Evolutionary conservation across 805 yeast genomes (phyloP), one percentile per base, ranked within the genome.

Genomic region (Saccharomycopsis sp.): DNA sequence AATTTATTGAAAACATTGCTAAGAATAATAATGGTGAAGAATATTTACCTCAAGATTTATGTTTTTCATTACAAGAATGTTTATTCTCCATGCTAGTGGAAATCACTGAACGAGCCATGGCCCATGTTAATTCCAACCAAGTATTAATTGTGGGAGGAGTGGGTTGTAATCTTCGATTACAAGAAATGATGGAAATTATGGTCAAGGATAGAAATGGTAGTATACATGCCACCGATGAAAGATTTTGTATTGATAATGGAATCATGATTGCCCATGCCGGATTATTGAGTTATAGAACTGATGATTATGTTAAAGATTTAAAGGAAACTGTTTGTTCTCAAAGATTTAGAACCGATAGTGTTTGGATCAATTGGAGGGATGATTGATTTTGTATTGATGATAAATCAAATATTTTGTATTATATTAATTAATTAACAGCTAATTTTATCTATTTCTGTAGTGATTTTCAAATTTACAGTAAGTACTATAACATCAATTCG

Each of bases 231-330:
- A 92, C 98, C 0, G 98, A 92, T 59, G 97, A 92, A 55, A 63
- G 97, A 44, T 89, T 92, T 56, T 92, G 98, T 61, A 92, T 92
- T 33, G 98, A 92, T 57, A 92, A 92, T 54, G 98, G 98, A 9
- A 92, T 89, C 29, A 92, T 92, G 98, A 92, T 92, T 52, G 98
- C 98, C 0, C 98, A 92, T 54, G 97, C 98, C 0, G 98, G 98
- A 0, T 63, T 92, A 36, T 58, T 92, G 44, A 84, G 82, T 39
- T 87, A 76, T 54, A 67, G 97, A 51, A 81, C 79, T 69, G 96
- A 96, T 1, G 76, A 74, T 41, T 52, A 55, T 12, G 73, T 74
- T 2, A 69, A 63, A 20, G 68, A 65, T 5, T 51, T 89, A 36
- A 56, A 63, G 21, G 74, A 83, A 42, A 81, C 95, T 1, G 88